Evolutionary conservation across 495 filamentous ascomycete species (phyloP).

Genomic region (Bathelium albidoporum): DNA sequence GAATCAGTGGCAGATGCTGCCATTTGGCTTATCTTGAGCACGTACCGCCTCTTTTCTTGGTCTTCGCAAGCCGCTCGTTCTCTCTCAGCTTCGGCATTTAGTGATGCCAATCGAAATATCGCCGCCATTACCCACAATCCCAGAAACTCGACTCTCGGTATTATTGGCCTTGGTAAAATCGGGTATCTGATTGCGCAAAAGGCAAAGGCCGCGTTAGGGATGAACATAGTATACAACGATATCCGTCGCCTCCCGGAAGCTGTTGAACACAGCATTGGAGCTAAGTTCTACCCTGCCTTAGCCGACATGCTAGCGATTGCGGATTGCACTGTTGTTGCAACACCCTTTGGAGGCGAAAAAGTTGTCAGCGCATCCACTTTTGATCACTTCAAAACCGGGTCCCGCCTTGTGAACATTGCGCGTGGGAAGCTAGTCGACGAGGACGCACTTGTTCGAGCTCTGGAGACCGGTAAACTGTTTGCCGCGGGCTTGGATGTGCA

Average conservation of each 20-base stretch:
- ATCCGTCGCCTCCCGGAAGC: constrained; percentile 19
- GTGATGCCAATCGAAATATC: constrained; percentile 46
- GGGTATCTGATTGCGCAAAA: constrained; percentile 39
- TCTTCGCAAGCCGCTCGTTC: constrained; percentile 46
- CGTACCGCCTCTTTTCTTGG: constrained; percentile 55
- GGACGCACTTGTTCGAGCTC: constrained; percentile 29
- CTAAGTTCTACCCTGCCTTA: constrained; percentile 30
- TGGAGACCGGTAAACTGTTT: constrained; percentile 30
- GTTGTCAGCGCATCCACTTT: constrained; percentile 27
- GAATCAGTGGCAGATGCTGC: constrained; percentile 60
- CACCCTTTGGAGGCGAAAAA: constrained; percentile 26
- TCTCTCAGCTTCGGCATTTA: constrained; percentile 33
- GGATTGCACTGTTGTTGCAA: constrained; percentile 12
- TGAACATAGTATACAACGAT: constrained; percentile 35
- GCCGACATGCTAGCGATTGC: constrained; percentile 31
- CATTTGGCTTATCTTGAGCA: constrained; percentile 52
- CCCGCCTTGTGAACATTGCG: constrained; percentile 31
- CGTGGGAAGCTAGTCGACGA: constrained; percentile 33
- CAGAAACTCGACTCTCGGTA: constrained; percentile 33
- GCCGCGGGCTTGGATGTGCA: constrained; percentile 31
- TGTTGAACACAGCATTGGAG: constrained; percentile 18
- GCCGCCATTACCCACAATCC: constrained; percentile 42
- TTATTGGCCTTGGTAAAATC: constrained; percentile 85
- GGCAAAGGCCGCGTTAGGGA: constrained; percentile 28
- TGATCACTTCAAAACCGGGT: constrained; percentile 27